Evolutionary conservation across 805 yeast species (phyloP), one percentile per base, ranked within the genome.

Genomic region (Wickerhamiella galacta): DNA sequence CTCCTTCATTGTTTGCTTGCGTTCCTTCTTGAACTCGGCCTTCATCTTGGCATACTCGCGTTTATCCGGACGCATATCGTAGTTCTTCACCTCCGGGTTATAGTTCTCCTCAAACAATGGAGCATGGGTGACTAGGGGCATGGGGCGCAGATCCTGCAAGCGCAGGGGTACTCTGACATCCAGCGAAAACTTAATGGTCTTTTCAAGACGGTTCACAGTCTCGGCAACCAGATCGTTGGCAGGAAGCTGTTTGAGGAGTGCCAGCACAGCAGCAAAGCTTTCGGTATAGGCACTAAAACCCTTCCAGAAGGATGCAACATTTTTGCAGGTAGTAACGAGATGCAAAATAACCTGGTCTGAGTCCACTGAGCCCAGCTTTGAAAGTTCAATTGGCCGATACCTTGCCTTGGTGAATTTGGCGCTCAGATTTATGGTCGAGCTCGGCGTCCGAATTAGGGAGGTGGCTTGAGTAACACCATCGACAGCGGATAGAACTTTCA

Each of bases 71-170:
- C 85, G 78, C 33, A 77, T 68, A 53, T 87, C 95, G 54, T 82
- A 78, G 6, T 92, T 79, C 60, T 80, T 85, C 70, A 74, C 80
- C 51, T 82, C 95, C 36, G 95, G 94, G 59, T 85, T 87, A 69
- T 75, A 90, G 63, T 83, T 82, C 49, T 82, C 96, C 58, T 87
- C 95, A 53, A 77, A 90, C 57, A 79, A 75, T 42, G 99, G 99
- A 23, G 83, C 77, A 47, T 68, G 68, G 2, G 93, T 68, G 25
- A 83, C 75, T 48, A 90, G 78, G 3, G 94, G 78, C 35, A 90
- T 51, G 16, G 93, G 82, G 48, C 69, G 71, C 60, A 85, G 95
- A 6, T 69, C 59, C 58, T 90, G 99, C 40, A 90, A 64, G 11
- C 71, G 61, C 46, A 90, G 66, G 36, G 95, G 95, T 37, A 52